Evolutionary conservation across 352 stramenopile species (phyloP), one percentile per base, ranked within the genome.

Genomic region (Phytophthora europaea): DNA sequence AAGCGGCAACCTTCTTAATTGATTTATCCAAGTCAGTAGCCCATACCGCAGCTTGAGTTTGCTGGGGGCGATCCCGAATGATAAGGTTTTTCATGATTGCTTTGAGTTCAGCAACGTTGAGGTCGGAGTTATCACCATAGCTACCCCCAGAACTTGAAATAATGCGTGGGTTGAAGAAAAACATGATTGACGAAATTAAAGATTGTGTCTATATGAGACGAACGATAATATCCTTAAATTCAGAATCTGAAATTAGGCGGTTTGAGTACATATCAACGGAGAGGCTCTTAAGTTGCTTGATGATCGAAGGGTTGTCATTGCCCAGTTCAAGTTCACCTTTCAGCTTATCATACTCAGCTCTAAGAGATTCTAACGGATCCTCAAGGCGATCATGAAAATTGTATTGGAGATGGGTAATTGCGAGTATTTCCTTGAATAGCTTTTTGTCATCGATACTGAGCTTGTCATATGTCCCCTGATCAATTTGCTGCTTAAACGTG

Each of bases 231-330:
- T 61, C 9, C 31, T 65, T 72, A 22, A 76, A 76, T 15, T 71
- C 62, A 18, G 22, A 34, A 61, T 67, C 61, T 22, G 8, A 26
- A 64, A 75, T 75, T 7, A 75, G n/a, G 26, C n/a, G 20, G 50
- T 76, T 76, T 15, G 5, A 20, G 56, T 72, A 76, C 68, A 76
- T 76, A 72, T 76, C 68, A 16, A 45, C 51, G 0, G 28, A 48
- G 3, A 71, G 40, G 8, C 36, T 40, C 48, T 61, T 68, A 4
- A 65, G 34, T 13, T 48, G 40, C 13, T 48, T 48, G 15, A 48
- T 48, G 40, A 48, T 48, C 5, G 12, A n/a, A 20, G 40, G 61
- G 50, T 67, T 70, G 9, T 70, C 61, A 55, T 75, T 70, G 2
- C 61, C 68, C 20, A 70, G 16, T 8, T 43, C 15, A 8, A 71